Conservation (phyloP, 768 basidiomycete species). For the Tulasnella sp. region DNA sequence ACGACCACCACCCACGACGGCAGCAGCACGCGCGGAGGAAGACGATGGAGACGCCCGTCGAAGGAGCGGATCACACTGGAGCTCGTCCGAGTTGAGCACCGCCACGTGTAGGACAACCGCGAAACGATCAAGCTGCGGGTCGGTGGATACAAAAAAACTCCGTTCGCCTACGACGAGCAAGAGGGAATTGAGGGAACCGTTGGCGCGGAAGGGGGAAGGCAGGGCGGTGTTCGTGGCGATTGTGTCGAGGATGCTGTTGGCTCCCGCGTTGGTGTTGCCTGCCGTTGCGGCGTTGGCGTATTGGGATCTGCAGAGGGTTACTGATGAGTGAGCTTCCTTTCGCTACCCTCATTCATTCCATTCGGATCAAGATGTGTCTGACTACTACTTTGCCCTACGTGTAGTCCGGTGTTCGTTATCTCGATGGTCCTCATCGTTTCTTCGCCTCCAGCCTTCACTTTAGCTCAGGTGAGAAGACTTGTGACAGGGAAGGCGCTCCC, state of each 20-base stretch:
- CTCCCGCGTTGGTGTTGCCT: constrained; percentile 74
- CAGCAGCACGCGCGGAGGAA: neutral
- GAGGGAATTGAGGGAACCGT: constrained; percentile 41
- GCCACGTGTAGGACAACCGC: constrained; percentile 38
- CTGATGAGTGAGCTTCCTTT: constrained; percentile 61
- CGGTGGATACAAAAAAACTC: constrained; percentile 5
- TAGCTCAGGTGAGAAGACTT: constrained; percentile 49
- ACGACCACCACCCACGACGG: constrained; percentile 35
- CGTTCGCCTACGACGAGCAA: constrained; percentile 26
- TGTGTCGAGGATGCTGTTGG: constrained; percentile 80
- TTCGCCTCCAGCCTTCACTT: constrained; percentile 74
- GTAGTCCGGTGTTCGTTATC: constrained; percentile 80
- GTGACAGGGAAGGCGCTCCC: constrained; percentile 31
- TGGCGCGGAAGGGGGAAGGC: constrained; percentile 57
- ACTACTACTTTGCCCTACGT: neutral
- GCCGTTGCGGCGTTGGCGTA: constrained; percentile 60
- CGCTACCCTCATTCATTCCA: neutral
- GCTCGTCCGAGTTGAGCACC: constrained; percentile 23
- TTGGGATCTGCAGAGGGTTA: constrained; percentile 57
- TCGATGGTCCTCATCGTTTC: constrained; percentile 77
- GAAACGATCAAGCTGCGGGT: constrained; percentile 43
- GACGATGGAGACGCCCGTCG: neutral
- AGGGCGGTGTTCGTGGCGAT: constrained; percentile 80
- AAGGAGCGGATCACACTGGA: constrained; percentile 29
- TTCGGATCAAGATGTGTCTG: neutral